Base-by-base conservation (phyloP, 345 rosid species). In the Combretum micranthum region DNA sequence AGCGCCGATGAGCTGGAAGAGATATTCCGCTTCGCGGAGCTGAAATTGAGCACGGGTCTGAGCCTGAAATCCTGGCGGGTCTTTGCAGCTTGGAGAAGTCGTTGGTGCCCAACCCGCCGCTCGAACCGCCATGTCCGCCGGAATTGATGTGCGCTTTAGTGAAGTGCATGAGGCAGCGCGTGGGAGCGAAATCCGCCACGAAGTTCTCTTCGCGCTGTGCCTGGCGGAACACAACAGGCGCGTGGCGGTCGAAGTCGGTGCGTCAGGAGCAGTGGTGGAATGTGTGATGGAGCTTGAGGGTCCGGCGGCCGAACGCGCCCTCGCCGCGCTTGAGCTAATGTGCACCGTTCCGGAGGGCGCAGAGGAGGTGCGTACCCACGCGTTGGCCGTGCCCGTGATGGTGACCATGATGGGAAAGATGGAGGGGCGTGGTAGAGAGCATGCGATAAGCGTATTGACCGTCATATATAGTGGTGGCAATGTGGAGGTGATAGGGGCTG, bases 331-430 rank as follows among this genome's bases (percentile, higher is more conserved):
- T 57, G 96, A 87, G 78, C 83, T 85, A 20, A 73, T 82, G 68
- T 87, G 94, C 55, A 91, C 86, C 61, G 89, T 87, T 50, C 61
- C 64, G 2, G 86, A 80, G 64, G 96, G 95, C 20, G 88, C 91
- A 19, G 87, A 86, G 53, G 90, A 85, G 77, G 75, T 84, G 70
- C 73, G 90, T 14, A 67, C 78, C 19, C 98, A 87, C 65, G 91
- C 88, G 5, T 78, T 91, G 65, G 85, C 88, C 9, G 94, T 91
- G 46, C 98, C 96, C 12, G 95, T 79, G 60, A 91, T 91, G 96
- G 98, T 91, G 52, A 63, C 85, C 0, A 87, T 85, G 74, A 90
- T 90, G 97, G 96, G 89, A 56, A 79, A 74, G 62, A 63, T 87
- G 71, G 73, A 80, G 9, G 96, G 86, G 2, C 81, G 97, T 42